phyloP scores from a whole-genome alignment of 176 grass and related monocot species.

The Triticum turgidum region DNA sequence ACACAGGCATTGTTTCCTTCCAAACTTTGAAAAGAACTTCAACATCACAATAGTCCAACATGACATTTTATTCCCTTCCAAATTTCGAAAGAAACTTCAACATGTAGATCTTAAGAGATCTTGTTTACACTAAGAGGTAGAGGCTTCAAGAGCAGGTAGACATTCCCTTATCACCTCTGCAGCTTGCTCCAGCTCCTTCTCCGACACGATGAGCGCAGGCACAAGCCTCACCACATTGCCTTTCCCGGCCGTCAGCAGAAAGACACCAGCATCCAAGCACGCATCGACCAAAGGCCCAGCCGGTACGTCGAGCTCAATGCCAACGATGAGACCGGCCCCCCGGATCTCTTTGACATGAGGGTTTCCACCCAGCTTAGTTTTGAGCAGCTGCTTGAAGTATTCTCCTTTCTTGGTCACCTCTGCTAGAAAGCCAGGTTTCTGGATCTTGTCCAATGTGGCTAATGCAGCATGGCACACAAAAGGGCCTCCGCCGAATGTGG shows the following conservation, averaged over 20 bases:
- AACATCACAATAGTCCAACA: not conserved
- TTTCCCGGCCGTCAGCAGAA: slow-evolving; percentile 74
- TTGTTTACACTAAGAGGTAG: slow-evolving; percentile 16
- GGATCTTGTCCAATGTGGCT: slow-evolving; percentile 67
- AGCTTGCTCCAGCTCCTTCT: slow-evolving; percentile 69
- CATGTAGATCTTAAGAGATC: not conserved
- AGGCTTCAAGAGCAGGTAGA: slow-evolving; percentile 45
- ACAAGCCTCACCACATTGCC: slow-evolving; percentile 84
- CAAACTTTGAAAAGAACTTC: not conserved
- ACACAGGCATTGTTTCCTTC: not conserved
- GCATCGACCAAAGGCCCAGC: slow-evolving; percentile 57
- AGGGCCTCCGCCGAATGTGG: slow-evolving; percentile 66
- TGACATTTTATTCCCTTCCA: slow-evolving; percentile 19
- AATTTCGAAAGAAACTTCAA: not conserved
- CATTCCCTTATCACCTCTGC: slow-evolving; percentile 62
- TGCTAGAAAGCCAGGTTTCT: slow-evolving; percentile 55
- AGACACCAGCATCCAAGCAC: slow-evolving; percentile 67
- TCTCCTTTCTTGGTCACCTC: slow-evolving; percentile 62
- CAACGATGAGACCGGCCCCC: slow-evolving; percentile 64
- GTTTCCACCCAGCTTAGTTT: slow-evolving; percentile 57
- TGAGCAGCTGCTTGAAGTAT: slow-evolving; percentile 70
- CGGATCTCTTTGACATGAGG: slow-evolving; percentile 66
- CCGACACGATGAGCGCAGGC: slow-evolving; percentile 71
- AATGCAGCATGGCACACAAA: slow-evolving; percentile 68
- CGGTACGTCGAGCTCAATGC: slow-evolving; percentile 68